These are phyloP conservation scores for Capsicum pubescens DNA, from an alignment of 257 asterid species.

Conservation along the genomic window DNA sequence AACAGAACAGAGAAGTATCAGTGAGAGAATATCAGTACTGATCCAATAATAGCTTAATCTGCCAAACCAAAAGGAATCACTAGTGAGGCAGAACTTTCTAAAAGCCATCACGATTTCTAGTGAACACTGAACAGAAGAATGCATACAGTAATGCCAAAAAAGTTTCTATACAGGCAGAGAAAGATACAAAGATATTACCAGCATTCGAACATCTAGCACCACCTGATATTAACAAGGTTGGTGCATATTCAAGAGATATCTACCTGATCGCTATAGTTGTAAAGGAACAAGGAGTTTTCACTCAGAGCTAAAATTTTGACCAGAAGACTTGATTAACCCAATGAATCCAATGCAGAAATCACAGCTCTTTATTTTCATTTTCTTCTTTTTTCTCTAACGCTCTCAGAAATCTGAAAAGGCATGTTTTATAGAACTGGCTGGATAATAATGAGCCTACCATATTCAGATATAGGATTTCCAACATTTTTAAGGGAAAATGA, in stretches of 20 bases:
- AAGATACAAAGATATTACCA: neutral
- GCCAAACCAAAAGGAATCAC: constrained; percentile 3
- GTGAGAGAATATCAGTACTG: neutral
- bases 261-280: neutral
- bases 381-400: neutral
- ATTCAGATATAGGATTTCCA: neutral
- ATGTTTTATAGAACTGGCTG: neutral
- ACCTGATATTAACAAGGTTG: neutral
- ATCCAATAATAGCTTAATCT: neutral
- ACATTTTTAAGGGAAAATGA: neutral
- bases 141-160: neutral
- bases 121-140: neutral
- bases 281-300: neutral
- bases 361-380: neutral
- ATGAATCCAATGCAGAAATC: neutral
- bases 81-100: neutral
- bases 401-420: neutral
- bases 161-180: neutral
- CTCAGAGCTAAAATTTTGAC: neutral
- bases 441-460: neutral
- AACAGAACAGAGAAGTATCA: constrained; percentile 25
- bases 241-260: neutral
- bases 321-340: neutral
- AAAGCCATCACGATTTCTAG: neutral
- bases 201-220: constrained; percentile 4